These are phyloP conservation scores for Tylopilus sp. DNA, from an alignment of 768 basidiomycete genomes.

Conservation along the genomic window DNA sequence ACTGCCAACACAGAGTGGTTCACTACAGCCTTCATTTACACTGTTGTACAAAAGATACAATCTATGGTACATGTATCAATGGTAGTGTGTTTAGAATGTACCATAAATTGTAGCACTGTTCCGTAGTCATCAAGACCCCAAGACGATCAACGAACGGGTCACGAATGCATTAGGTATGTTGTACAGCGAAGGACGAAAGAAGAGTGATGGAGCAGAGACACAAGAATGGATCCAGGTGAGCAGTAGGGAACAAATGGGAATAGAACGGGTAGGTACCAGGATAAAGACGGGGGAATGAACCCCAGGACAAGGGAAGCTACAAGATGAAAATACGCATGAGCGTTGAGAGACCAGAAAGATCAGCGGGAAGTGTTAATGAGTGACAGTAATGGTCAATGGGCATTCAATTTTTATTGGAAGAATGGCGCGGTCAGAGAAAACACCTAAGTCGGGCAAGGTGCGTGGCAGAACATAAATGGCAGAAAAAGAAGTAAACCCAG, in stretches of 20 bases:
- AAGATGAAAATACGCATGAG: conserved; percentile 2
- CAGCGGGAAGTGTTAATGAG: conserved; percentile 1
- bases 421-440: neutral
- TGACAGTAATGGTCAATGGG: neutral
- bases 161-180: neutral
- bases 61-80: conserved; percentile 19
- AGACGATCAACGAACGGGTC: conserved; percentile 13
- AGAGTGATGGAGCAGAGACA: neutral
- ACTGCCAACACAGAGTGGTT: too few species aligned
- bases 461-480: neutral
- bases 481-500: neutral
- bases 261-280: neutral
- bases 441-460: neutral
- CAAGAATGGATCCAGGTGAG: neutral
- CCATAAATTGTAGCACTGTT: conserved; percentile 14
- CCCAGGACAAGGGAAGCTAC: neutral
- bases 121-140: neutral
- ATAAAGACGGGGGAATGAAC: conserved; percentile 3
- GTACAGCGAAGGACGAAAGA: conserved; percentile 18
- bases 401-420: neutral
- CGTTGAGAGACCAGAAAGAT: neutral
- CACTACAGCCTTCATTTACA: conserved; percentile 16
- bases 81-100: conserved; percentile 12
- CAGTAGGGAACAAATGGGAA: conserved; percentile 1
- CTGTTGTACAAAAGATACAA: conserved; percentile 23